Evolutionary conservation across 2,329 filamentous ascomycete genomes (phyloP).

Genomic region (Arthrinium phaeospermum): DNA sequence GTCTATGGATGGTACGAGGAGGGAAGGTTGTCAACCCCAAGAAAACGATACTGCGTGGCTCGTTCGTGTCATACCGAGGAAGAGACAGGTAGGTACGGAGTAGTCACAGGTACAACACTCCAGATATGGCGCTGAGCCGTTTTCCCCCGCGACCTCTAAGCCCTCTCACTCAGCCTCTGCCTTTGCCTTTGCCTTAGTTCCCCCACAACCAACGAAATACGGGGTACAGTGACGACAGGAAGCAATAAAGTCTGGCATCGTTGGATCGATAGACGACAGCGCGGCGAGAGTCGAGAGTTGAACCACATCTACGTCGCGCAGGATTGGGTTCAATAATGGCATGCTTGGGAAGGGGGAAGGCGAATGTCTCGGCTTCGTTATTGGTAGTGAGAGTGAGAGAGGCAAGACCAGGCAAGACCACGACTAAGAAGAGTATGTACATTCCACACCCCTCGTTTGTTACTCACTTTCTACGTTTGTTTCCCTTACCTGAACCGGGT

Average conservation of each 20-base stretch:
- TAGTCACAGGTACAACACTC: background rate
- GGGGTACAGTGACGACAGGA: background rate
- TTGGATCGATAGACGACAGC: background rate
- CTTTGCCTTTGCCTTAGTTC: too few species aligned
- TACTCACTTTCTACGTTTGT: background rate
- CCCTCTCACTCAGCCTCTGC: background rate
- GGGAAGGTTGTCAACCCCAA: too few species aligned
- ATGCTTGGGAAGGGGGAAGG: background rate
- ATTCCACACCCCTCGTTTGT: background rate
- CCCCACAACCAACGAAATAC: background rate
- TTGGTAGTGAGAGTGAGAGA: background rate
- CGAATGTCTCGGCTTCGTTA: background rate
- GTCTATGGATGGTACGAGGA: background rate
- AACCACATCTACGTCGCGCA: slow-evolving; percentile 12
- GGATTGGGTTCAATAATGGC: slow-evolving; percentile 11
- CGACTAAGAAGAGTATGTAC: background rate
- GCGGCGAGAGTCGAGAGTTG: background rate
- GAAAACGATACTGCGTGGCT: background rate
- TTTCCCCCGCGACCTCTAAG: background rate
- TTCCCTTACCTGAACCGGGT: background rate
- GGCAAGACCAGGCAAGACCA: background rate
- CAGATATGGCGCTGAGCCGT: background rate
- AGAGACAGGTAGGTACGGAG: background rate
- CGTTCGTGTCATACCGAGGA: background rate
- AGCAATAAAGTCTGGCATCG: background rate